These are phyloP conservation scores for Penicillium turbatum DNA, from an alignment of 495 filamentous ascomycete species.

Conservation along the genomic window DNA sequence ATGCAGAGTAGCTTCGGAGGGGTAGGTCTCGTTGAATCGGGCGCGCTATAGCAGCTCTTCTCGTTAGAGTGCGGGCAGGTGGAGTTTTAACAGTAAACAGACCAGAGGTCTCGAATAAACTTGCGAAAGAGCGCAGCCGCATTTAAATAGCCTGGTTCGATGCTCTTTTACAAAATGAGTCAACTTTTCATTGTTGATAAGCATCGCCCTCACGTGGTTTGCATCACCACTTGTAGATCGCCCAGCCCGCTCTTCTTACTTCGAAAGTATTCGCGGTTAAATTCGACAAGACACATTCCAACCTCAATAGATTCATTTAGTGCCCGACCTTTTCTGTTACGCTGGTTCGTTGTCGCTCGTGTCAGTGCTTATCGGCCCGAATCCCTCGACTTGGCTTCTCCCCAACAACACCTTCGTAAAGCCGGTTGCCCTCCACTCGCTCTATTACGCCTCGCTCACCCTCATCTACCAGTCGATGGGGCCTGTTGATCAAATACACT, in stretches of 20 bases:
- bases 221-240: conserved; percentile 16
- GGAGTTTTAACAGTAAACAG: conserved; percentile 9
- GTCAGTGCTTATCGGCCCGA: conserved; percentile 13
- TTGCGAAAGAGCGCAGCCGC: conserved; percentile 14
- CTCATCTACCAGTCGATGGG: conserved; percentile 33
- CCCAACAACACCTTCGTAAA: conserved; percentile 19
- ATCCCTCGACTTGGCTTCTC: conserved; percentile 26
- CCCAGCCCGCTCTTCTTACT: background rate
- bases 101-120: conserved; percentile 20
- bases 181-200: conserved; percentile 22
- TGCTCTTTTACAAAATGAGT: conserved; percentile 10
- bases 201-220: conserved; percentile 28
- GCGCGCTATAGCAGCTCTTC: conserved; percentile 7
- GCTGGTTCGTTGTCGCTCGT: background rate
- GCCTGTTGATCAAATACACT: conserved; percentile 17
- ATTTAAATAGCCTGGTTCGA: conserved; percentile 18
- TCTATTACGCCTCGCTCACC: conserved; percentile 9
- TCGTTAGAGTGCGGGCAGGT: conserved; percentile 16
- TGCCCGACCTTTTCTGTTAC: background rate
- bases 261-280: background rate
- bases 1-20: conserved; percentile 6
- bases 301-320: background rate
- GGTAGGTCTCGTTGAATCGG: conserved; percentile 9
- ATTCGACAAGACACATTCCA: background rate
- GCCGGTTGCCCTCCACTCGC: conserved; percentile 7